Base-by-base conservation (phyloP, 176 grass and related monocot species). In the Tuctoria greenei region DNA sequence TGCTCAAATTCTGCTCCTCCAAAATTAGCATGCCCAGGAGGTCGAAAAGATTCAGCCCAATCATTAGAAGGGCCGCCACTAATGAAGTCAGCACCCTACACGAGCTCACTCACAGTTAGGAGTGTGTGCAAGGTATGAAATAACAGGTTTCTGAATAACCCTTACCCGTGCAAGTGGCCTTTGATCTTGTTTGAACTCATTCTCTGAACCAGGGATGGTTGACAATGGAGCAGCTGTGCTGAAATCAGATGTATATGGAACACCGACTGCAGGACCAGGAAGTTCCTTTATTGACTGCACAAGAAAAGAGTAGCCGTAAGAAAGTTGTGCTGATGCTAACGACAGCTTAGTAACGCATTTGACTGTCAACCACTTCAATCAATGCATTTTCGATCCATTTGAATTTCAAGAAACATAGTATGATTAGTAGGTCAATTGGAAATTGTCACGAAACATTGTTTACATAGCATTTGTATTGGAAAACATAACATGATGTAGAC, bases 141-240 rank as follows among this genome's bases (percentile, higher is more conserved):
- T 7, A 69, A 8, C 6, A 72, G 20, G 42, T 28, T 60, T 21
- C 17, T 31, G 57, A 82, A 79, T 84, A 67, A 58, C 43, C 36
- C 64, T 90, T 85, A 95, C 87, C 79, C 47, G 37, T 56, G 73
- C 80, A 86, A 86, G 25, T 31, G 77, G 87, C 73, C 77, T 82
- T 54, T 90, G 89, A 71, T 87, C 75, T 62, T 99, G 95, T 72
- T 90, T 90, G 65, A 78, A 83, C 73, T 92, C 89, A 74, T 88
- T 84, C 63, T 87, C 92, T 49, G 92, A 88, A 67, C 95, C 95
- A 17, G 95, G 95, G 70, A 99, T 81, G 74, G 85, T 89, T 23
- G 89, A 88, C 56, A 99, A 81, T 57, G 95, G 95, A 82, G 55
- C 57, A 55, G 67, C 20, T 45, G 80, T 9, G 61, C 85, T 76